These are phyloP conservation scores for Endotrypanum monterogeii DNA, from an alignment of 208 protist genomes.

Conservation along the genomic window DNA sequence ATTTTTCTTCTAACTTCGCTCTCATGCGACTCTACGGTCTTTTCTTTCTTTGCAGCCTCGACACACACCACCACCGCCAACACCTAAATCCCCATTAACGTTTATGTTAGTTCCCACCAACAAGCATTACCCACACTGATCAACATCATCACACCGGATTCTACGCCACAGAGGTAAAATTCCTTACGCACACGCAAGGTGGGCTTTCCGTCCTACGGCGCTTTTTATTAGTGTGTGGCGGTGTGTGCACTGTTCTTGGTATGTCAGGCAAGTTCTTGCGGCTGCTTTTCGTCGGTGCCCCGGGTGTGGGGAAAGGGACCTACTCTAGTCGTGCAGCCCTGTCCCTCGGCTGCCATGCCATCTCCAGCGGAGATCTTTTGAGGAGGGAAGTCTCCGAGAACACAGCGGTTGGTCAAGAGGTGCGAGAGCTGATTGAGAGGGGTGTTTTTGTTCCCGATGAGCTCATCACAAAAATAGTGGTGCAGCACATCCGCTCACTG, in stretches of 20 bases:
- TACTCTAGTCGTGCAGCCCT: slow-evolving; percentile 83
- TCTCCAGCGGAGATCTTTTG: slow-evolving; percentile 94
- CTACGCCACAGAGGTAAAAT: not conserved
- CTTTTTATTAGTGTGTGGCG: not conserved
- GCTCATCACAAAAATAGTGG: slow-evolving; percentile 74
- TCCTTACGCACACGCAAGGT: not conserved
- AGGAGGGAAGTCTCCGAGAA: slow-evolving; percentile 67
- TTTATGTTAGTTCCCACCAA: not conserved
- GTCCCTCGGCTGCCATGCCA: slow-evolving; percentile 69
- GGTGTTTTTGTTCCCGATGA: slow-evolving; percentile 81
- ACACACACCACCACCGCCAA: not conserved
- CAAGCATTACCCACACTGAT: not conserved
- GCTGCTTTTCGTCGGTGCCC: slow-evolving; percentile 89
- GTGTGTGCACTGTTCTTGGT: not conserved
- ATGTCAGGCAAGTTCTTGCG: slow-evolving; percentile 46
- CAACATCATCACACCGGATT: not conserved
- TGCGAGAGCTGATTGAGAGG: slow-evolving; percentile 57
- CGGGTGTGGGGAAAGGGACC: slow-evolving; percentile 94
- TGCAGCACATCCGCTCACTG: slow-evolving; percentile 31
- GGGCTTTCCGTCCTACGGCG: not conserved
- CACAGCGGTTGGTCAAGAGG: slow-evolving; percentile 42
- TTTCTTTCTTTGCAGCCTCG: too few species aligned
- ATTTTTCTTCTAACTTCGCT: too few species aligned
- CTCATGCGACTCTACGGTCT: too few species aligned
- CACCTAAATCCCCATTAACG: not conserved